Evolutionary conservation across 805 yeast species (phyloP).

Genomic region (Komagataella phaffii): DNA sequence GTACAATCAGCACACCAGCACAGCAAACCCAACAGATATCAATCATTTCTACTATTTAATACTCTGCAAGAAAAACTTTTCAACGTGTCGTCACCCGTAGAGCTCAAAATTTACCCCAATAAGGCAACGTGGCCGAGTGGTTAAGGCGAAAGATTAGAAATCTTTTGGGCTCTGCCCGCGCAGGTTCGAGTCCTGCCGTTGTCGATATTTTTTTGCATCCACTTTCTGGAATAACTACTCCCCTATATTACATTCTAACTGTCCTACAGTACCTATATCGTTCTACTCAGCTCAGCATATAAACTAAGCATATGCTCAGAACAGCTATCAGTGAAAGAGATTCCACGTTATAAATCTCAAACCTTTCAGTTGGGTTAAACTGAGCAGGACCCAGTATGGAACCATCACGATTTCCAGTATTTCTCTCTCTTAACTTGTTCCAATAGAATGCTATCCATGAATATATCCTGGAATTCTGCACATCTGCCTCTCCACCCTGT

Average conservation of each 20-base stretch:
- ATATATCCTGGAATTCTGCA: not conserved
- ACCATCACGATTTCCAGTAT: not conserved
- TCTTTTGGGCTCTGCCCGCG: conserved; percentile 15
- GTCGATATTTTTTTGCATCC: conserved; percentile 2
- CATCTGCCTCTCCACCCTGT: not conserved
- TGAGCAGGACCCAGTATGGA: not conserved
- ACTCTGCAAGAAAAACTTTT: not conserved
- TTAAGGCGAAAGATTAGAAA: conserved; percentile 52
- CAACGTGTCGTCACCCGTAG: not conserved
- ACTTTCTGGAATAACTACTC: not conserved
- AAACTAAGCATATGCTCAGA: not conserved
- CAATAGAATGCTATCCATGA: not conserved
- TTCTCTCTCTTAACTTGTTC: not conserved
- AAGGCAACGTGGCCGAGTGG: conserved; percentile 44
- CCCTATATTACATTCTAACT: not conserved
- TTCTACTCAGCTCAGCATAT: not conserved
- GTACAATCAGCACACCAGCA: no score
- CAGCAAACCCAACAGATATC: no score
- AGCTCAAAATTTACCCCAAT: not conserved
- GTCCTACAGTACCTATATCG: not conserved
- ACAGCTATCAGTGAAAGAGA: not conserved
- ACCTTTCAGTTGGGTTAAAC: not conserved
- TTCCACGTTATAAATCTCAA: not conserved
- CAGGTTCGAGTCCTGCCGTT: conserved; percentile 6
- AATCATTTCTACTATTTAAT: no score